phyloP scores from a whole-genome alignment of 345 rosid species.

The Citrus glauca region DNA sequence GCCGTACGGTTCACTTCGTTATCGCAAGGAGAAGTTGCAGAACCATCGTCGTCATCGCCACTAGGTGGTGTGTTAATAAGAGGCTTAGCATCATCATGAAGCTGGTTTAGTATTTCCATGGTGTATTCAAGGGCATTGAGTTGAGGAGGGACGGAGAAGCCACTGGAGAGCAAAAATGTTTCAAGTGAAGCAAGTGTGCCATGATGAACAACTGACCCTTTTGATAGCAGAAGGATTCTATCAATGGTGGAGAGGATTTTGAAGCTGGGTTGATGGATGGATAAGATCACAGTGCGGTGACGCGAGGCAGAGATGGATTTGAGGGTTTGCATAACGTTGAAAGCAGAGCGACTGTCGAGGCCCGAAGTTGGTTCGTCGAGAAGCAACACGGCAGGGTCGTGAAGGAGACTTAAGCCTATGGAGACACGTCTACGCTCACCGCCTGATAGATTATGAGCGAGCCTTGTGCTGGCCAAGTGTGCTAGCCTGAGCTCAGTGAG shows the following conservation, averaged over 20 bases:
- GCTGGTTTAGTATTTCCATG: constrained; percentile 77
- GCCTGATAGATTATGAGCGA: constrained; percentile 63
- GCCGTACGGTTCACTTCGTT: background rate
- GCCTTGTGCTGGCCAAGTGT: constrained; percentile 53
- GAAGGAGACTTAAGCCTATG: constrained; percentile 82
- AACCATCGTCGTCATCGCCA: background rate
- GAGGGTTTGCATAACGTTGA: constrained; percentile 61
- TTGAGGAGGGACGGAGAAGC: constrained; percentile 79
- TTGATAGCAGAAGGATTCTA: constrained; percentile 55
- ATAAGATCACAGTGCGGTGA: constrained; percentile 64
- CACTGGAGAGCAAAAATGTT: constrained; percentile 46
- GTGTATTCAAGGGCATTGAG: constrained; percentile 81
- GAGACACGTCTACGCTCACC: constrained; percentile 87
- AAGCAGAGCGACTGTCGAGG: constrained; percentile 82
- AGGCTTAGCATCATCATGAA: constrained; percentile 31
- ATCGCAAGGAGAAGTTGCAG: background rate
- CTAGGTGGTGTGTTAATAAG: constrained; percentile 14
- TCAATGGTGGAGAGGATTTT: constrained; percentile 78
- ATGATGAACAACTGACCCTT: constrained; percentile 72
- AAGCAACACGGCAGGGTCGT: constrained; percentile 76
- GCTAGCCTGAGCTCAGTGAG: constrained; percentile 56
- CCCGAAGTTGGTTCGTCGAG: constrained; percentile 96
- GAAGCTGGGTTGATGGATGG: constrained; percentile 96
- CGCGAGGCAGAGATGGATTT: constrained; percentile 64
- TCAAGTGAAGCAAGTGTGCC: constrained; percentile 61